Base-by-base conservation (phyloP, 257 asterid species). In the Ilex aquifolium region DNA sequence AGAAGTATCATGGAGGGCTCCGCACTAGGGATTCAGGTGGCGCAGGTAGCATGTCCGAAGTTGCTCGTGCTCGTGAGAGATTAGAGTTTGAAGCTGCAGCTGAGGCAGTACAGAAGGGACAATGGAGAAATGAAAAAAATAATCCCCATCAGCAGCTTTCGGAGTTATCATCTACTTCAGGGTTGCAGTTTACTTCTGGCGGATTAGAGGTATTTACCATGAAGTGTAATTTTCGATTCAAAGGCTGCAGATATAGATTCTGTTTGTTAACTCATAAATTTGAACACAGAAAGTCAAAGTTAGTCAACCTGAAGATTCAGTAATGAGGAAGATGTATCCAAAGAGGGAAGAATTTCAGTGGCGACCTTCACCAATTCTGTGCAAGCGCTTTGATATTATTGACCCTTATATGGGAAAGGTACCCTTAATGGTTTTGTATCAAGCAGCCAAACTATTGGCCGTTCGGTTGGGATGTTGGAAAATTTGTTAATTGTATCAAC, bases 331-430 rank as follows among this genome's bases (percentile, higher is more conserved):
- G 56, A 69, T 72, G 82, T 83, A 77, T 76, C 98, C 98, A n/a
- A 83, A 76, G 65, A 72, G 98, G 70, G 95, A 87, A 69, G 97
- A 85, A 78, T 92, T 82, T 82, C 93, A 85, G 58, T 92, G 98
- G 98, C 81, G 95, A 62, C 97, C 98, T 63, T 81, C 95, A 31
- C 85, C 98, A 39, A 70, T 92, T 69, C 75, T 92, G 46, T 92
- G 98, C 98, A 92, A 89, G 88, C 97, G 97, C 67, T 89, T 85
- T 81, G 98, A 92, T 82, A 78, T 92, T 68, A 66, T 69, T 70
- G 98, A 92, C 77, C 98, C 98, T 77, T 83, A 77, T 81, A 83
- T 92, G 93, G 97, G 98, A 69, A 89, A 92, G 98, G 98, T 92
- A 82, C 42, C 62, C 40, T 46, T 59, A 15, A 61, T 46, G 54